These are phyloP conservation scores for Thoreauomyces humboldtii DNA, from an alignment of 192 early-diverging fungal species.

Conservation along the genomic window DNA sequence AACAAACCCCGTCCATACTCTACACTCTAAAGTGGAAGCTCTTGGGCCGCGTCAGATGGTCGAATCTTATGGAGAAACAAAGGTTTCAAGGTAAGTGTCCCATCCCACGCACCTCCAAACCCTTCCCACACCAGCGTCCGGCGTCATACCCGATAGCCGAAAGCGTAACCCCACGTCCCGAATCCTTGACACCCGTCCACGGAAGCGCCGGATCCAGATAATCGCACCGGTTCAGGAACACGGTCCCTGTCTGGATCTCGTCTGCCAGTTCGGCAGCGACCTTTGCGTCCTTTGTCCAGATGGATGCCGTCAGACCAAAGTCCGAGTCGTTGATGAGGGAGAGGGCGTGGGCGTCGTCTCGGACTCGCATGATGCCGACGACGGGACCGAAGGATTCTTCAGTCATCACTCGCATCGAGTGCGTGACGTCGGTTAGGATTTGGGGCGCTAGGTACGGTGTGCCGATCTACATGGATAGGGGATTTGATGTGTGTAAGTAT, in stretches of 20 bases:
- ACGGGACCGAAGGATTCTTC: slow-evolving; percentile 87
- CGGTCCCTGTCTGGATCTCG: slow-evolving; percentile 61
- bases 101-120: neutral
- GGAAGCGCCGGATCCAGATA: slow-evolving; percentile 77
- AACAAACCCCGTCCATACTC: too few relatives aligned
- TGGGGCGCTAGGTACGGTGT: slow-evolving; percentile 75
- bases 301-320: slow-evolving; percentile 75
- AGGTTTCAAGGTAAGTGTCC: neutral
- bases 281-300: slow-evolving; percentile 71
- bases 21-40: slow-evolving; percentile 56
- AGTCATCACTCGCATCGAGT: slow-evolving; percentile 71
- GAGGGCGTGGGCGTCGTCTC: slow-evolving; percentile 72
- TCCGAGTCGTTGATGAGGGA: slow-evolving; percentile 76
- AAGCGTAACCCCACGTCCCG: slow-evolving; percentile 69
- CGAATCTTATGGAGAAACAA: slow-evolving; percentile 43
- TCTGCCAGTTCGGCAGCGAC: slow-evolving; percentile 58
- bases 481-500: neutral
- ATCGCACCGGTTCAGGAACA: slow-evolving; percentile 84
- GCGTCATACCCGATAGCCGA: slow-evolving; percentile 53
- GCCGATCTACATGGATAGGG: slow-evolving; percentile 30
- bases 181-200: slow-evolving; percentile 77
- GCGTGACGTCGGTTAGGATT: slow-evolving; percentile 70
- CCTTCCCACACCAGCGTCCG: neutral
- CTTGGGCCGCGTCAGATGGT: slow-evolving; percentile 67
- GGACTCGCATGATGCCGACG: slow-evolving; percentile 63